phyloP scores from a whole-genome alignment of 2,329 filamentous ascomycete species.

The Hypoxylon sp. region DNA sequence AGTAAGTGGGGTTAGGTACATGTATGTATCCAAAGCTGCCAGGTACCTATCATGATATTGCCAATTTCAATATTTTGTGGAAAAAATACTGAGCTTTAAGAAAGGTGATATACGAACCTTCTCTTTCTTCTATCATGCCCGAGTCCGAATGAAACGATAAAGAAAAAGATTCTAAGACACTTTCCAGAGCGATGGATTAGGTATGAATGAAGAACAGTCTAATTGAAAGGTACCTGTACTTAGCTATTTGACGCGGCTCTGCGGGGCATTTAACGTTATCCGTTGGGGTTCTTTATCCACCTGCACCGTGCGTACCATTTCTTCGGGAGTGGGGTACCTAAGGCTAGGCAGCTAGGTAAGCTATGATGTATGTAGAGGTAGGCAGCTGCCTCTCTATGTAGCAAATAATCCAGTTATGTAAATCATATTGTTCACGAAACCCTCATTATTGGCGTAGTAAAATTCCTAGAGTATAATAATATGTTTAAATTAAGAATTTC shows the following conservation, averaged over 20 bases:
- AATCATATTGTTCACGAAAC: too few relatives aligned
- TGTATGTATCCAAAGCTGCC: not conserved
- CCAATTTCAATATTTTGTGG: not conserved
- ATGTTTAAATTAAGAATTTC: too few relatives aligned
- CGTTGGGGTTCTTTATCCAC: not conserved
- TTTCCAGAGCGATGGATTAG: not conserved
- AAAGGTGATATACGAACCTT: too few relatives aligned
- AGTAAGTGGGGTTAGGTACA: conserved; percentile 10
- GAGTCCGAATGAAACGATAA: too few relatives aligned
- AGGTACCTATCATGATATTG: not conserved
- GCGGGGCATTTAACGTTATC: conserved; percentile 15
- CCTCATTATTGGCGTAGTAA: too few relatives aligned
- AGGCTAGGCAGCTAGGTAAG: too few relatives aligned
- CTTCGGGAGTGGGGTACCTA: not conserved
- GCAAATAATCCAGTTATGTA: not conserved
- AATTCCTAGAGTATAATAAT: too few relatives aligned
- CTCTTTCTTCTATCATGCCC: too few relatives aligned
- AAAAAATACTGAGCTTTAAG: too few relatives aligned
- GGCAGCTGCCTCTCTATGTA: not conserved
- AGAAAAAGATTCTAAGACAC: not conserved
- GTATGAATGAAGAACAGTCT: not conserved
- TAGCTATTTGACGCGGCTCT: conserved; percentile 14
- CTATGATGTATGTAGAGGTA: not conserved
- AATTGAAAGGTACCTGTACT: not conserved
- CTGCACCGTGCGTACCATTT: not conserved